Evolutionary conservation across 768 basidiomycete species (phyloP), one percentile per base, ranked within the genome.

Genomic region (Termitomyces titanicus): DNA sequence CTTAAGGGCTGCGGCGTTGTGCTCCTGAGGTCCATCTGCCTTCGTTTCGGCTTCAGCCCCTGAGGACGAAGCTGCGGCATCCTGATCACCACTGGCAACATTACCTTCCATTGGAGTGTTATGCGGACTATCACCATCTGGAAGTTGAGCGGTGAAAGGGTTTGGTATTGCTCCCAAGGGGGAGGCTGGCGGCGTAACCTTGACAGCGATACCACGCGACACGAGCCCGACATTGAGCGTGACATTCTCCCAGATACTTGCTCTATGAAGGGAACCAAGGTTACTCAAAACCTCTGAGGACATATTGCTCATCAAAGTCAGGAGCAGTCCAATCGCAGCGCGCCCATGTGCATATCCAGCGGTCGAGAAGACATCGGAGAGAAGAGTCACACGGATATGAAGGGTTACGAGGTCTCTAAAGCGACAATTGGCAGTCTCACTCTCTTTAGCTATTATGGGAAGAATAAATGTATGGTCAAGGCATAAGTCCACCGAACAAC

Each of bases 231-330:
- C 74, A 61, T 88, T 89, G 47, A 97, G 78, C 17, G 84, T 71
- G 38, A 92, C 88, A 61, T 92, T 94, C 71, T 96, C 92, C 89
- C 91, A 92, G 6, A 92, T 81, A 57, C 83, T 86, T 1, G 86
- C 82, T 15, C 92, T 83, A 66, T 97, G 94, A 6, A 98, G 73
- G 43, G 80, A 70, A 3, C 94, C 96, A 25, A 98, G 75, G 58
- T 89, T 81, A 4, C 72, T 70, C 24, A 98, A 71, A 25, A 92
- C 80, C 57, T 84, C 75, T 17, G 82, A 77, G 17, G 84, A 78
- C 22, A 80, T 82, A 22, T 78, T 79, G 20, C 75, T 79, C 78
- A 88, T 86, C 45, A 97, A 70, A 4, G 83, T 85, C 63, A 90
- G 85, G 33, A 96, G 79, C 37, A 95, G 76, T 2, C 83, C 75